These are phyloP conservation scores for Harringtonia lauricola DNA, from an alignment of 2,329 filamentous ascomycete genomes.

Conservation along the genomic window DNA sequence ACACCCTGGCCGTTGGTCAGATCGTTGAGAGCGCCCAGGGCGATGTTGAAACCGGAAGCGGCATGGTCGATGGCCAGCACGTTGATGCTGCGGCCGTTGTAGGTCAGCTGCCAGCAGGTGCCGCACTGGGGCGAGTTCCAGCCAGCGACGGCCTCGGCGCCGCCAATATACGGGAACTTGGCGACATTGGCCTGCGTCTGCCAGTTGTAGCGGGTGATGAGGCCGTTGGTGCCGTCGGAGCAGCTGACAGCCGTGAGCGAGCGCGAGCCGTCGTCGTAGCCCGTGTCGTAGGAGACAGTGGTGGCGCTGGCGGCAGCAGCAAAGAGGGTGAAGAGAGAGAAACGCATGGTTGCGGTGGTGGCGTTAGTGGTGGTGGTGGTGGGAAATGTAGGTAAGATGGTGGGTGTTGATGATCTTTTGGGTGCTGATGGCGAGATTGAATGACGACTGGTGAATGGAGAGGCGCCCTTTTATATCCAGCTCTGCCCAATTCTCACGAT, in stretches of 20 bases:
- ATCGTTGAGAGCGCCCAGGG: constrained; percentile 40
- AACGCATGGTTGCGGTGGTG: no score
- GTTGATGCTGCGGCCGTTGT: constrained; percentile 44
- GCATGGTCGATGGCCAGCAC: constrained; percentile 94
- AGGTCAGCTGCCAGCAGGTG: constrained; percentile 45
- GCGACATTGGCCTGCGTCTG: constrained; percentile 38
- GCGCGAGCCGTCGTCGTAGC: constrained; percentile 52
- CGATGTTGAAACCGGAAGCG: constrained; percentile 68
- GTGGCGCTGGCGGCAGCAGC: constrained; percentile 1
- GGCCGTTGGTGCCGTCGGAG: constrained; percentile 57
- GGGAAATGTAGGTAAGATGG: no score
- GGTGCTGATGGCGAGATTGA: no score
- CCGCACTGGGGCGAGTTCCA: constrained; percentile 50
- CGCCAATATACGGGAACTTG: constrained; percentile 44
- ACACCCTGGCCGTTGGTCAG: constrained; percentile 41
- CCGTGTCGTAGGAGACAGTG: constrained; percentile 58
- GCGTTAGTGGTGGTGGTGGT: no score
- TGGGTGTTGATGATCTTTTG: no score
- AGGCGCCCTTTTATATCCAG: no score
- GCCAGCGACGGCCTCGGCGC: constrained; percentile 35
- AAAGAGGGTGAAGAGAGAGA: constrained; percentile 1
- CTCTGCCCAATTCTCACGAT: no score
- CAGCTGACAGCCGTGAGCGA: constrained; percentile 49
- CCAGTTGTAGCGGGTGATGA: constrained; percentile 52
- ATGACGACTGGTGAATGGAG: no score